These are phyloP conservation scores for Trichoderma sp. DNA, from an alignment of 2,329 filamentous ascomycete species.

Conservation along the genomic window DNA sequence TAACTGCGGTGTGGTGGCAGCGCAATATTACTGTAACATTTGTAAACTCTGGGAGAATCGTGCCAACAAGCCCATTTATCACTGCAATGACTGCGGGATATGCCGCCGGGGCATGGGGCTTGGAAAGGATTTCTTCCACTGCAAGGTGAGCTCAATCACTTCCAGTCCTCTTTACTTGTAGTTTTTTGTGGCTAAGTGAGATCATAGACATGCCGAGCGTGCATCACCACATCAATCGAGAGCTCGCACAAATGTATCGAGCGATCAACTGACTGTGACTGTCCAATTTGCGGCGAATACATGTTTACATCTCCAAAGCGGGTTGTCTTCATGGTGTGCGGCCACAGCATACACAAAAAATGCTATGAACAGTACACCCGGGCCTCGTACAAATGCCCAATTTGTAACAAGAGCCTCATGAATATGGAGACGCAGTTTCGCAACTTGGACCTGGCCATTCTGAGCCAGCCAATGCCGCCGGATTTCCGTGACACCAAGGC, in stretches of 20 bases:
- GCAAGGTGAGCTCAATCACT: slow-evolving; percentile 63
- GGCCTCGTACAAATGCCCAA: slow-evolving; percentile 90
- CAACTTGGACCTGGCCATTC: slow-evolving; percentile 82
- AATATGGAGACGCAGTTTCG: slow-evolving; percentile 97
- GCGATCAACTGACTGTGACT: slow-evolving; percentile 89
- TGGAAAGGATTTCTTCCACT: slow-evolving; percentile 96
- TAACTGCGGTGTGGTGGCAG: slow-evolving; percentile 71
- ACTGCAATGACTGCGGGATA: slow-evolving; percentile 94
- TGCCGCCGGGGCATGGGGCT: slow-evolving; percentile 86
- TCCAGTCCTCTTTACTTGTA: not conserved
- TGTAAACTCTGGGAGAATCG: slow-evolving; percentile 99
- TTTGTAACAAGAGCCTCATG: slow-evolving; percentile 92
- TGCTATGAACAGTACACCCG: slow-evolving; percentile 89
- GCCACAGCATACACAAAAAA: slow-evolving; percentile 88
- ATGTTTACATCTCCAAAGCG: slow-evolving; percentile 88
- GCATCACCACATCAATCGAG: slow-evolving; percentile 84
- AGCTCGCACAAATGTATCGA: slow-evolving; percentile 91
- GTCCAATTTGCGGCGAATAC: slow-evolving; percentile 94
- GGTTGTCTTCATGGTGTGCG: slow-evolving; percentile 92
- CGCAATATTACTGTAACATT: slow-evolving; percentile 87
- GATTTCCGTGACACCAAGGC: slow-evolving; percentile 78
- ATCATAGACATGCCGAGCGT: slow-evolving; percentile 78
- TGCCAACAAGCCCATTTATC: slow-evolving; percentile 85
- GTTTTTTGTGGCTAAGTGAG: not conserved
- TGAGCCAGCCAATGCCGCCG: slow-evolving; percentile 84